Evolutionary conservation across 2,329 filamentous ascomycete species (phyloP).

Genomic region (Penicillium sp.): DNA sequence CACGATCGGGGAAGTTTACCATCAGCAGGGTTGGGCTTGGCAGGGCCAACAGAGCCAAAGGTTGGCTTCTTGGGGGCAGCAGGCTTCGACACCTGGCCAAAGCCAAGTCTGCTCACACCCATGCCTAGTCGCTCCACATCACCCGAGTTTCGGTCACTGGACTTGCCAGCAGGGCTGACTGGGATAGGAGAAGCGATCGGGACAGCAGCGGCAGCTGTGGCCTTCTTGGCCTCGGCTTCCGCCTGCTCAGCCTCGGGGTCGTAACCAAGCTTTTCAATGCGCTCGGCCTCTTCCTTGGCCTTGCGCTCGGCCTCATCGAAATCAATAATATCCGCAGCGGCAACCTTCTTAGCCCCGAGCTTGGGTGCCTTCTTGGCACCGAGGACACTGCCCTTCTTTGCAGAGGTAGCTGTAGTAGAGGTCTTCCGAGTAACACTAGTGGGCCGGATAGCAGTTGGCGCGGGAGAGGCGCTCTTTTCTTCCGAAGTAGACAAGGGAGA

Average conservation of each 20-base stretch:
- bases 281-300: conserved; percentile 94
- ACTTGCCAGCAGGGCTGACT: conserved; percentile 61
- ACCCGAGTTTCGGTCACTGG: conserved; percentile 59
- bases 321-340: conserved; percentile 72
- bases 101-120: conserved; percentile 80
- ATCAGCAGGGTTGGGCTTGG: conserved; percentile 63
- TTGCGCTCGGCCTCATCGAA: conserved; percentile 97
- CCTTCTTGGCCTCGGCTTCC: conserved; percentile 36
- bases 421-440: conserved; percentile 81
- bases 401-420: conserved; percentile 57
- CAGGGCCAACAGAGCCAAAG: conserved; percentile 80
- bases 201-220: conserved; percentile 46
- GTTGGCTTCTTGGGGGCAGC: conserved; percentile 73
- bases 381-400: conserved; percentile 82
- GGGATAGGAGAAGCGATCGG: conserved; percentile 74
- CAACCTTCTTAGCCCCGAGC: conserved; percentile 90
- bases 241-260: conserved; percentile 82
- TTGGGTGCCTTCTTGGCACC: conserved; percentile 80
- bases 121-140: conserved; percentile 89
- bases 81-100: conserved; percentile 70
- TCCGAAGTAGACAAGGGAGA: conserved; percentile 69
- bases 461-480: conserved; percentile 53
- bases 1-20: conserved; percentile 50
- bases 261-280: conserved; percentile 92
- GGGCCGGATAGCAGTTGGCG: conserved; percentile 67